Percentiles rank a stretch among this genome's conserved stretches.
These are phyloP conservation scores for Discostella pseudostelligera DNA, from an alignment of 108 stramenopile genomes.

Conservation along the genomic window DNA sequence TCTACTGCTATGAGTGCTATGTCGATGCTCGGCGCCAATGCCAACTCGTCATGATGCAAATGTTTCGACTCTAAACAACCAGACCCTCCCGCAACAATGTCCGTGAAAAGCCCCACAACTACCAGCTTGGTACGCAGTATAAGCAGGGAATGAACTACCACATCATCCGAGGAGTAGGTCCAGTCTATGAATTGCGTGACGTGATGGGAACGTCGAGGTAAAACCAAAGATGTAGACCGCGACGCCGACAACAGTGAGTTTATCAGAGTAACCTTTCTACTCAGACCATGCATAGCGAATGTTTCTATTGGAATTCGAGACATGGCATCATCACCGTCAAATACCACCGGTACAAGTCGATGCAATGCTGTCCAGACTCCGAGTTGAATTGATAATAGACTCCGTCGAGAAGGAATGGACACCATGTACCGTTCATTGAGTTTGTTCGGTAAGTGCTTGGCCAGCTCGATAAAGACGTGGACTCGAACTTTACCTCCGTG, in stretches of 20 bases:
- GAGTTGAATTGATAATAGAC: slow-evolving; percentile 35
- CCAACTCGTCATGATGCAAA: not conserved
- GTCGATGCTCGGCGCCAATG: not conserved
- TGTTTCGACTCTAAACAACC: not conserved
- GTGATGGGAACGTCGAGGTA: not conserved
- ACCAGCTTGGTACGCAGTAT: slow-evolving; percentile 21
- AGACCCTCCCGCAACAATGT: not conserved
- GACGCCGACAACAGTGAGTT: slow-evolving; percentile 19
- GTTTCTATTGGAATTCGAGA: not conserved
- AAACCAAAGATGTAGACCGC: slow-evolving; percentile 11
- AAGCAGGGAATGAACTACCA: slow-evolving; percentile 30
- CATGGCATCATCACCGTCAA: not conserved
- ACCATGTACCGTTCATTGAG: slow-evolving; percentile 1
- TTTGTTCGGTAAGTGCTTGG: not conserved
- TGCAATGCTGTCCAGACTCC: slow-evolving; percentile 31
- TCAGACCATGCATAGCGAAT: not conserved
- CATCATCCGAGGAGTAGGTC: slow-evolving; percentile 21
- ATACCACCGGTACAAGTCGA: slow-evolving; percentile 5
- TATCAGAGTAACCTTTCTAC: not conserved
- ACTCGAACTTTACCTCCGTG: slow-evolving; percentile 19
- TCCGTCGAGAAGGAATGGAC: slow-evolving; percentile 7
- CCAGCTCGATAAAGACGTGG: slow-evolving; percentile 24
- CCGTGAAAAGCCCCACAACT: slow-evolving; percentile 17
- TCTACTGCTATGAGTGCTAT: slow-evolving; percentile 24
- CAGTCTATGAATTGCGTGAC: slow-evolving; percentile 6